These are phyloP conservation scores for Maudiozyma pseudohumilis DNA, from an alignment of 805 yeast genomes.

Conservation along the genomic window DNA sequence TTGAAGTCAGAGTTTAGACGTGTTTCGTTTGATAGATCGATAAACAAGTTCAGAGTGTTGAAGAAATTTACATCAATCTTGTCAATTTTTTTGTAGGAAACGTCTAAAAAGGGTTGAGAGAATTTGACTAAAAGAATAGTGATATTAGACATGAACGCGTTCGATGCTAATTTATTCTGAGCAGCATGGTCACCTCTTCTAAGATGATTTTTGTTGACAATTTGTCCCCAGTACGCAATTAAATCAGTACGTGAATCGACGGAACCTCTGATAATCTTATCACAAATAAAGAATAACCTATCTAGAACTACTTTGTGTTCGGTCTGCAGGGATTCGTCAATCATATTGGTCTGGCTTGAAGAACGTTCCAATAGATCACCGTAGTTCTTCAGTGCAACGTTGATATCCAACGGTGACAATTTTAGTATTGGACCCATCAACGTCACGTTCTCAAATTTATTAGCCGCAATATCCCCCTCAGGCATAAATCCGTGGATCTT, in stretches of 20 bases:
- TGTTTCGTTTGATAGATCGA: slow-evolving; percentile 73
- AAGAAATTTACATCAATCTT: slow-evolving; percentile 70
- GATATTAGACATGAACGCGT: slow-evolving; percentile 75
- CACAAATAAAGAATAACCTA: slow-evolving; percentile 57
- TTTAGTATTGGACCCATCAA: slow-evolving; percentile 69
- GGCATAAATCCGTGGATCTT: slow-evolving; percentile 45
- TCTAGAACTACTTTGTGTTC: slow-evolving; percentile 53
- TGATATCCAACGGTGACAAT: slow-evolving; percentile 59
- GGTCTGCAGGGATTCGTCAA: slow-evolving; percentile 50
- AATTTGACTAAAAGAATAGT: slow-evolving; percentile 56
- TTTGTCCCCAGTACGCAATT: slow-evolving; percentile 57
- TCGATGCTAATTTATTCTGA: slow-evolving; percentile 53
- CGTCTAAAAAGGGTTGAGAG: slow-evolving; percentile 76
- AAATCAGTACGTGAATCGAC: slow-evolving; percentile 51
- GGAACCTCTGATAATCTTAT: slow-evolving; percentile 69
- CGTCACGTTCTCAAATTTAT: slow-evolving; percentile 49
- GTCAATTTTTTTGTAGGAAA: slow-evolving; percentile 54
- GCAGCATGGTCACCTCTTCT: slow-evolving; percentile 81
- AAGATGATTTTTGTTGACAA: slow-evolving; percentile 75
- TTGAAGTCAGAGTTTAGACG: slow-evolving; percentile 66
- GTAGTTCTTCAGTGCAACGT: slow-evolving; percentile 41
- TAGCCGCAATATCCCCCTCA: slow-evolving; percentile 36
- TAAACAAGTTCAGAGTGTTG: slow-evolving; percentile 37
- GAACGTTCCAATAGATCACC: slow-evolving; percentile 27
- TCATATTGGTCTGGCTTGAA: slow-evolving; percentile 37